These are phyloP conservation scores for Furcasterigmium sp. DNA, from an alignment of 2,329 filamentous ascomycete genomes.

Conservation along the genomic window DNA sequence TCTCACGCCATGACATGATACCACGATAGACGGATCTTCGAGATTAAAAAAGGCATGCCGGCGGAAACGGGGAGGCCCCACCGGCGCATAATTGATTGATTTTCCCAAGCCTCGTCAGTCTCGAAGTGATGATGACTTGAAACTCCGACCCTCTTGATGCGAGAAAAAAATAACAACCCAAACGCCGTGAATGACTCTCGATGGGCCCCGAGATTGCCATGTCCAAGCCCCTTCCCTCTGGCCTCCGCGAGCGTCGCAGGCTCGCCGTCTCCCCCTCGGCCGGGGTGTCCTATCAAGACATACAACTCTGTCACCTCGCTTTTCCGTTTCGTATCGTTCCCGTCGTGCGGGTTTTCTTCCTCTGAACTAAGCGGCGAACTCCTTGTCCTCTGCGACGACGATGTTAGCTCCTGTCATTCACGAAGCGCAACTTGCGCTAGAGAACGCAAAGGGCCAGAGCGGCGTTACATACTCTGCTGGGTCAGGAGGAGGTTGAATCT, in stretches of 20 bases:
- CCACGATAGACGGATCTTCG: slow-evolving; percentile 9
- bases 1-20: slow-evolving; percentile 9
- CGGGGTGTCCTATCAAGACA: no score
- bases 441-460: background rate
- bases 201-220: background rate
- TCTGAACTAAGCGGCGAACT: background rate
- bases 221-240: no score
- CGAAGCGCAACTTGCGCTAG: background rate
- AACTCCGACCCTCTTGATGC: background rate
- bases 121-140: background rate
- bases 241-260: no score
- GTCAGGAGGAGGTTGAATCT: slow-evolving; percentile 84
- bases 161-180: no score
- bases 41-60: slow-evolving; percentile 2
- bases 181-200: background rate
- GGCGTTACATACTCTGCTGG: slow-evolving; percentile 58
- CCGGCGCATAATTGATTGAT: background rate
- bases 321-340: no score
- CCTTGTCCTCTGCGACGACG: slow-evolving; percentile 2
- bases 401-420: background rate
- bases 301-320: no score
- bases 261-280: no score
- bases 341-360: background rate
- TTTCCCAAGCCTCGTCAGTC: background rate
- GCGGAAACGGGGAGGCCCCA: background rate